Conservation (phyloP, 495 filamentous ascomycete genomes). For the Letharia columbiana region DNA sequence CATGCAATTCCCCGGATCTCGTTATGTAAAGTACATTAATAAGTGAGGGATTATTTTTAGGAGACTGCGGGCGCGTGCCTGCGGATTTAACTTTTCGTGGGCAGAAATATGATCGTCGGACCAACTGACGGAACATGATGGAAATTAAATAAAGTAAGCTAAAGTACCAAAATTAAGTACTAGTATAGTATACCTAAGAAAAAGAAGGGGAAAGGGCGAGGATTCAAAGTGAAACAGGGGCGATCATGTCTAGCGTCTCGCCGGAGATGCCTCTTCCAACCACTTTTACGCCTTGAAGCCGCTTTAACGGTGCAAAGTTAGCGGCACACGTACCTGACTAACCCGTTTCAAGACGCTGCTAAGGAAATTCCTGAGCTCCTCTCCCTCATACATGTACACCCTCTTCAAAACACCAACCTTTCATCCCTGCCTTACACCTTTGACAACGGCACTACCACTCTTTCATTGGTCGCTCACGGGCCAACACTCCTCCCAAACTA, state of each 20-base stretch:
- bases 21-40: not conserved
- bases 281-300: not conserved
- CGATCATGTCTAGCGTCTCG: conserved; percentile 6
- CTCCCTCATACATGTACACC: not conserved
- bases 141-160: too few relatives aligned
- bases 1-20: conserved; percentile 2
- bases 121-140: too few relatives aligned
- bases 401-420: not conserved
- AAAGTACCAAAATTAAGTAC: too few relatives aligned
- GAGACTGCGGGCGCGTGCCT: not conserved
- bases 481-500: not conserved
- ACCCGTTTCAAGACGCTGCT: conserved; percentile 15
- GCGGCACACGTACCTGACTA: conserved; percentile 5
- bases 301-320: not conserved
- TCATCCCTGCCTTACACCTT: not conserved
- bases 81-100: too few relatives aligned
- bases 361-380: conserved; percentile 1
- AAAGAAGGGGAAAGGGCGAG: too few relatives aligned
- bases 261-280: not conserved
- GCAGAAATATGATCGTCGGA: too few relatives aligned
- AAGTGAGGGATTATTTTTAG: not conserved
- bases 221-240: not conserved
- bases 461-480: conserved; percentile 1
- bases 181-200: not conserved
- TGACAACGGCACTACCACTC: not conserved